These are phyloP conservation scores for Fraxinus paxiana DNA, from an alignment of 305 asterid genomes.

Conservation along the genomic window DNA sequence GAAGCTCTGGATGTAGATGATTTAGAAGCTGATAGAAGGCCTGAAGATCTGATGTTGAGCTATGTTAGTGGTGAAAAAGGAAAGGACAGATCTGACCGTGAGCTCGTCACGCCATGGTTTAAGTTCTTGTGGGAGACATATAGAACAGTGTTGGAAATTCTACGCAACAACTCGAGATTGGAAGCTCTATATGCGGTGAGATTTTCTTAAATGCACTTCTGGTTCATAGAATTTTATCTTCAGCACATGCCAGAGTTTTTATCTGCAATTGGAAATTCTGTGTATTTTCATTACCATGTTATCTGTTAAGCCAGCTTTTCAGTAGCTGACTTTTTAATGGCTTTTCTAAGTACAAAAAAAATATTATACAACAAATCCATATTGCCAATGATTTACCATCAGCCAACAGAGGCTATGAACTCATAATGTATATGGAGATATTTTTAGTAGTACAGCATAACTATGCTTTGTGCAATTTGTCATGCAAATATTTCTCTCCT, in stretches of 20 bases:
- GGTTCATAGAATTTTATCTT: not conserved
- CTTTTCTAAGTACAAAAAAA: not conserved
- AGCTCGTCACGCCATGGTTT: slow-evolving; percentile 98
- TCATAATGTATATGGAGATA: not conserved
- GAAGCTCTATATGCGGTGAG: slow-evolving; percentile 87
- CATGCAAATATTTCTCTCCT: not conserved
- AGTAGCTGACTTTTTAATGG: not conserved
- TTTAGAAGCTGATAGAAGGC: slow-evolving; percentile 91
- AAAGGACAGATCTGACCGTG: slow-evolving; percentile 91
- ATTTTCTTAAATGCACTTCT: not conserved
- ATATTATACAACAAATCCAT: not conserved
- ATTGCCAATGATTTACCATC: not conserved
- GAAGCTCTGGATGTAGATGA: slow-evolving; percentile 93
- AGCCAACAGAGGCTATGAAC: not conserved
- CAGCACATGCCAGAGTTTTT: not conserved
- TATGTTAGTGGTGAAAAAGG: slow-evolving; percentile 98
- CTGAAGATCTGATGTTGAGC: slow-evolving; percentile 95
- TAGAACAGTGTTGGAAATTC: slow-evolving; percentile 81
- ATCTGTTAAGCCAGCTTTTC: not conserved
- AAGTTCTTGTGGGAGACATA: slow-evolving; percentile 98
- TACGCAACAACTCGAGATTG: slow-evolving; percentile 87
- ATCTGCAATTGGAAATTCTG: not conserved
- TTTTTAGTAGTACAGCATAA: not conserved
- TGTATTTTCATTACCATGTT: not conserved
- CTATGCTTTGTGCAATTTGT: not conserved